phyloP scores from a whole-genome alignment of 805 yeast genomes.

The Myxozyma sirexii region DNA sequence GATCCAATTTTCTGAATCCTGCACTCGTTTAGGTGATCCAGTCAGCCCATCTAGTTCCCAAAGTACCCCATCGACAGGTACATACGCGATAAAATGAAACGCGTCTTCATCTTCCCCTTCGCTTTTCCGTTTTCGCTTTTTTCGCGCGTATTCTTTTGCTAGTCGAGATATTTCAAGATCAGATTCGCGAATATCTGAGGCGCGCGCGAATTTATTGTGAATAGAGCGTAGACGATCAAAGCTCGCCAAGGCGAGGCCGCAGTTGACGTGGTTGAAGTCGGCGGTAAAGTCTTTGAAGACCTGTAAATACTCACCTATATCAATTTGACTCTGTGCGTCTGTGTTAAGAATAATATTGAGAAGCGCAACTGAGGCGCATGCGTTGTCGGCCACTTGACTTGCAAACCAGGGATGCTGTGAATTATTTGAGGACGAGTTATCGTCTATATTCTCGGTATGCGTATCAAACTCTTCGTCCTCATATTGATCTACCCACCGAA shows the following conservation, averaged over 20 bases:
- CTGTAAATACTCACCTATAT: conserved; percentile 11
- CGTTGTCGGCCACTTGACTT: conserved; percentile 24
- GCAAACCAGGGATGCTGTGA: conserved; percentile 26
- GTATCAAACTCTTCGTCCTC: not conserved
- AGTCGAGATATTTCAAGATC: conserved; percentile 1
- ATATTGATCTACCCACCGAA: conserved; percentile 18
- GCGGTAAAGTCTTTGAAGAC: conserved; percentile 18
- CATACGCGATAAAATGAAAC: conserved; percentile 63
- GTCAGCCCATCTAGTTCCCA: conserved; percentile 55
- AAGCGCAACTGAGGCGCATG: conserved; percentile 29
- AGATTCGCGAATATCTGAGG: conserved; percentile 20
- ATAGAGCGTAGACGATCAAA: conserved; percentile 18
- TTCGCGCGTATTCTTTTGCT: not conserved
- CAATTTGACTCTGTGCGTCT: not conserved
- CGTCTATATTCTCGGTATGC: not conserved
- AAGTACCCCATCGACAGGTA: conserved; percentile 49
- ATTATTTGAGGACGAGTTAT: not conserved
- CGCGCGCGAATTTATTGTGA: conserved; percentile 24
- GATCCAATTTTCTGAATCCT: conserved; percentile 10
- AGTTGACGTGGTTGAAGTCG: conserved; percentile 15
- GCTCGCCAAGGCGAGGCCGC: conserved; percentile 27
- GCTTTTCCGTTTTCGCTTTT: not conserved
- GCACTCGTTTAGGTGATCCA: conserved; percentile 8
- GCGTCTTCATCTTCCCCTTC: conserved; percentile 44
- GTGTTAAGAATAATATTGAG: conserved; percentile 23